Conservation (phyloP, 2,329 filamentous ascomycete genomes). For the Kalaharituber pfeilii region DNA sequence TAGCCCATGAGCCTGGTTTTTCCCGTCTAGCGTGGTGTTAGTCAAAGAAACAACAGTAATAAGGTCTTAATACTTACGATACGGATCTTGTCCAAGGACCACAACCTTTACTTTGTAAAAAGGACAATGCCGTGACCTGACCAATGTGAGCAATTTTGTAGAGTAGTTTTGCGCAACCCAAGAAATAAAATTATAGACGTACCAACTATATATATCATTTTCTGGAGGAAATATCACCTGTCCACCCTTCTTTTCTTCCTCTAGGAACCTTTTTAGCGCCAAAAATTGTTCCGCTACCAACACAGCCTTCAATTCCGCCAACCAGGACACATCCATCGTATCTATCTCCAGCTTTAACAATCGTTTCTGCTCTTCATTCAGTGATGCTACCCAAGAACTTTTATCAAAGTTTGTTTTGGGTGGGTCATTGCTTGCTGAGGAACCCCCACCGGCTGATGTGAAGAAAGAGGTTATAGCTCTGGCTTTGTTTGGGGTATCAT, state of each 20-base stretch:
- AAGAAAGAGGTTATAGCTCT: slow-evolving; percentile 84
- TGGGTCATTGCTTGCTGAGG: slow-evolving; percentile 22
- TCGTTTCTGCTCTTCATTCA: slow-evolving; percentile 65
- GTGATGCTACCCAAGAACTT: slow-evolving; percentile 64
- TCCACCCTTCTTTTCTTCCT: slow-evolving; percentile 53
- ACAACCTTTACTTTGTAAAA: slow-evolving; percentile 79
- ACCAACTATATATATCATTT: slow-evolving; percentile 92
- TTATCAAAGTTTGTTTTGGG: slow-evolving; percentile 56
- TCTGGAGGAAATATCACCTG: slow-evolving; percentile 74
- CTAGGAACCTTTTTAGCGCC: slow-evolving; percentile 71
- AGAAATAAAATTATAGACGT: slow-evolving; percentile 22
- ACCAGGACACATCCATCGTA: slow-evolving; percentile 80
- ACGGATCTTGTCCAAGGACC: slow-evolving; percentile 89
- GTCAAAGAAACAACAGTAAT: not conserved
- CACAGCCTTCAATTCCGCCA: slow-evolving; percentile 75
- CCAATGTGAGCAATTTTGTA: slow-evolving; percentile 20
- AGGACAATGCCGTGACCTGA: slow-evolving; percentile 87
- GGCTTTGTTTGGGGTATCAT: slow-evolving; percentile 43
- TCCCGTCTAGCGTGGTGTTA: slow-evolving; percentile 40
- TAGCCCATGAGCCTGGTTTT: slow-evolving; percentile 88
- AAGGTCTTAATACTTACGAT: slow-evolving; percentile 33
- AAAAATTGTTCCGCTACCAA: slow-evolving; percentile 64
- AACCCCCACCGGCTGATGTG: slow-evolving; percentile 41
- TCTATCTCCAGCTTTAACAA: slow-evolving; percentile 80
- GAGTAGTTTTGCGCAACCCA: not conserved